These are phyloP conservation scores for Monoraphidium neglectum DNA, from an alignment of 139 green algal species.

Conservation along the genomic window DNA sequence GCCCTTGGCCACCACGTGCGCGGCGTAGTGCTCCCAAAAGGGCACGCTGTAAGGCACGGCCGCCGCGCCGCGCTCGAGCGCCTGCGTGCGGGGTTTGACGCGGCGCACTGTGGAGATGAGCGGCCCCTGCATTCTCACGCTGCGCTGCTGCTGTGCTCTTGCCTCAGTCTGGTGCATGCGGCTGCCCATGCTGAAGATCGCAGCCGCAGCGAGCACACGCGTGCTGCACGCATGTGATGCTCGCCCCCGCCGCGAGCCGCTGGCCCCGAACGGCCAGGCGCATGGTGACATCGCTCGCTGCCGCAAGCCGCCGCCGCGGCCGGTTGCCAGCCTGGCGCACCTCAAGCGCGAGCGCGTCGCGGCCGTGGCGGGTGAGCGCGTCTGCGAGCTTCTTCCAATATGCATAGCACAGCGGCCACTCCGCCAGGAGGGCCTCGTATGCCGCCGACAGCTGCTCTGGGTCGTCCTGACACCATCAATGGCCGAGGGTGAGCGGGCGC, in stretches of 20 bases:
- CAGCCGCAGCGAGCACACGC: too few relatives aligned
- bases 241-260: too few relatives aligned
- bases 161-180: too few relatives aligned
- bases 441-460: slow-evolving; percentile 51
- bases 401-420: slow-evolving; percentile 85
- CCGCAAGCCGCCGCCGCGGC: too few relatives aligned
- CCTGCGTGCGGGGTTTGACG: too few relatives aligned
- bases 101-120: too few relatives aligned
- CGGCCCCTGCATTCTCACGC: too few relatives aligned
- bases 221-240: too few relatives aligned
- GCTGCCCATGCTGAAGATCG: too few relatives aligned
- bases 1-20: slow-evolving; percentile 18
- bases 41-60: slow-evolving; percentile 77
- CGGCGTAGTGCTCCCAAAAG: slow-evolving; percentile 73
- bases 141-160: too few relatives aligned
- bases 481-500: neutral
- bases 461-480: slow-evolving; percentile 54
- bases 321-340: slow-evolving; percentile 44
- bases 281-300: too few relatives aligned
- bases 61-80: slow-evolving; percentile 57
- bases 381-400: slow-evolving; percentile 95
- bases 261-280: too few relatives aligned
- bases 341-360: slow-evolving; percentile 35
- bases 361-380: slow-evolving; percentile 45
- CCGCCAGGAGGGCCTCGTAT: slow-evolving; percentile 77